Percentiles rank a stretch among this genome's conserved stretches.
Evolutionary conservation across 805 yeast genomes (phyloP).

Genomic region (Naumovozyma baii): DNA sequence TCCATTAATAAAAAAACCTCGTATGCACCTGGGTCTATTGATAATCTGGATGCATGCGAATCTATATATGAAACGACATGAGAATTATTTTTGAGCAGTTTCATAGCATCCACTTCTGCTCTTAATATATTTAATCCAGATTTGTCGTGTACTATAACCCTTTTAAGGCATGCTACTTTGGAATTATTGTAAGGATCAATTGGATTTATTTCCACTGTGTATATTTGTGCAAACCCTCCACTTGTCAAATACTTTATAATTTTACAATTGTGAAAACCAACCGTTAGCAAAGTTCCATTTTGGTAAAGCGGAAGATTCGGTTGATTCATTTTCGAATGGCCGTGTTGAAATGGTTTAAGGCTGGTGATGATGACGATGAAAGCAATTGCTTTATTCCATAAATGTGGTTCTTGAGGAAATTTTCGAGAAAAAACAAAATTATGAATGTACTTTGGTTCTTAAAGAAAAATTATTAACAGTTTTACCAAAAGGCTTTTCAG

Average conservation of each 20-base stretch:
- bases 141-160: conserved; percentile 91
- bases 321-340: conserved; percentile 29
- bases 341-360: too few species aligned
- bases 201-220: conserved; percentile 64
- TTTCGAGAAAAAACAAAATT: too few species aligned
- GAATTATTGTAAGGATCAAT: conserved; percentile 43
- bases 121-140: conserved; percentile 69
- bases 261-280: conserved; percentile 70
- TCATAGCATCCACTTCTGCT: conserved; percentile 97
- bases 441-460: too few species aligned
- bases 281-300: conserved; percentile 73
- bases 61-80: conserved; percentile 87
- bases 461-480: too few species aligned
- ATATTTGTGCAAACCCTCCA: conserved; percentile 96
- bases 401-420: too few species aligned
- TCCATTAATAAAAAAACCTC: conserved; percentile 79
- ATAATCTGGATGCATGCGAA: conserved; percentile 81
- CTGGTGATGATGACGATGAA: too few species aligned
- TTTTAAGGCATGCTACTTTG: conserved; percentile 69
- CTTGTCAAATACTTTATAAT: conserved; percentile 67
- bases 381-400: too few species aligned
- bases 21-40: conserved; percentile 43
- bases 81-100: conserved; percentile 65
- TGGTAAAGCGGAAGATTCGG: conserved; percentile 55
- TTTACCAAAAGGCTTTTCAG: too few species aligned